Base-by-base conservation (phyloP, 1,284 basidiomycete genomes). In the Xerocomus nothofagi region DNA sequence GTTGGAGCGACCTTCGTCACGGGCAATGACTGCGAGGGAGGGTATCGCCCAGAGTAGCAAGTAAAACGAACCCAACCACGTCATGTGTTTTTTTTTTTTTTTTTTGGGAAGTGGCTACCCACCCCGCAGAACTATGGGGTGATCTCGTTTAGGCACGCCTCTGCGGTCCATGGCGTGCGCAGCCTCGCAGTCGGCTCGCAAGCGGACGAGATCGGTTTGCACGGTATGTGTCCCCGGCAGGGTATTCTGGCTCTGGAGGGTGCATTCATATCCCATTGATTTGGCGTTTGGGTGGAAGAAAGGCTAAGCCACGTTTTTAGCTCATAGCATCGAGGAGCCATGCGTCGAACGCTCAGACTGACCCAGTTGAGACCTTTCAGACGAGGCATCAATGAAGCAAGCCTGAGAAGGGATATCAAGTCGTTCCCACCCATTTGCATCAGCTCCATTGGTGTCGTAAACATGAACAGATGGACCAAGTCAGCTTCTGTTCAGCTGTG, bases 271-370 rank as follows among this genome's bases (percentile, higher is more conserved):
- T 47, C 32, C 12, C 57, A 17, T 39, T 26, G 14, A 23, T 32
- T 32, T 18, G 45, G 36, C n/a, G 23, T 40, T 15, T 40, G 47
- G 24, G 20, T 37, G 23, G 37, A 31, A 27, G 29, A 58, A 63
- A 60, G 59, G 47, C 33, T 64, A 60, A 64, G n/a, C 57, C 59
- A 61, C 59, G 62, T 62, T 64, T 32, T 43, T 27, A 26, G 14
- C 40, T 33, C 37, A 51, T 36, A 37, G 23, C 34, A 26, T 33
- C 21, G 23, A 17, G 6, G 20, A 6, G 3, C 26, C 20, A 12
- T 29, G n/a, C 8, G 9, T 33, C 9, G 39, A 31, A 14, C 17
- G 27, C 30, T 15, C 14, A 8, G 14, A 43, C 33, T 30, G 43
- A 47, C 37, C 54, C 33, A 31, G 31, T 31, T 7, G 43, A 23